Conservation (phyloP, 768 basidiomycete species). For the Macrolepiota dolichaula region DNA sequence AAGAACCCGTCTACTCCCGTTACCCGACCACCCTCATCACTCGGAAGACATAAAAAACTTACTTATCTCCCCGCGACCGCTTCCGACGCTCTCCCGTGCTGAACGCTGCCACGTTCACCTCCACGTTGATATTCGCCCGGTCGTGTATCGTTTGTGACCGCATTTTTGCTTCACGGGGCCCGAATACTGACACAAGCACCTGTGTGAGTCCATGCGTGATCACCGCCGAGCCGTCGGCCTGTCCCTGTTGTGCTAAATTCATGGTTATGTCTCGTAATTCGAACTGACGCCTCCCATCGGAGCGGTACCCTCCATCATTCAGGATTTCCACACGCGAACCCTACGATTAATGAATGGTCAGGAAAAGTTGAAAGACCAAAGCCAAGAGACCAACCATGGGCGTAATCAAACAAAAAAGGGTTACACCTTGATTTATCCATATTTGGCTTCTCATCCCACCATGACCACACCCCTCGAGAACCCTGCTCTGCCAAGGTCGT, state of each 20-base stretch:
- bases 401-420: background rate
- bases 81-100: conserved; percentile 78
- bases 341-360: conserved; percentile 22
- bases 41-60: conserved; percentile 29
- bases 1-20: conserved; percentile 63
- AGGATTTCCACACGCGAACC: conserved; percentile 67
- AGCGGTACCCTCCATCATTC: conserved; percentile 84
- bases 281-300: conserved; percentile 89
- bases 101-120: conserved; percentile 84
- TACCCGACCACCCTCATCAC: conserved; percentile 1
- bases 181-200: conserved; percentile 85
- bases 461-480: conserved; percentile 33
- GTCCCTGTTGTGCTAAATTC: conserved; percentile 68
- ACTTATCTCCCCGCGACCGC: conserved; percentile 86
- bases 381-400: background rate
- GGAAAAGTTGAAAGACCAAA: background rate
- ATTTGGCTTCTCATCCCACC: conserved; percentile 16
- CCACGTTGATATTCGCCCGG: conserved; percentile 85
- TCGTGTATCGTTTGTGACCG: conserved; percentile 82
- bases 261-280: conserved; percentile 84
- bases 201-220: conserved; percentile 90
- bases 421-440: background rate
- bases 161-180: conserved; percentile 85
- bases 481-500: conserved; percentile 43
- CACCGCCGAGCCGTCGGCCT: conserved; percentile 82